Evolutionary conservation across 192 early-diverging fungal species (phyloP), one percentile per base, ranked within the genome.

Genomic region (Entomortierella beljakovae): DNA sequence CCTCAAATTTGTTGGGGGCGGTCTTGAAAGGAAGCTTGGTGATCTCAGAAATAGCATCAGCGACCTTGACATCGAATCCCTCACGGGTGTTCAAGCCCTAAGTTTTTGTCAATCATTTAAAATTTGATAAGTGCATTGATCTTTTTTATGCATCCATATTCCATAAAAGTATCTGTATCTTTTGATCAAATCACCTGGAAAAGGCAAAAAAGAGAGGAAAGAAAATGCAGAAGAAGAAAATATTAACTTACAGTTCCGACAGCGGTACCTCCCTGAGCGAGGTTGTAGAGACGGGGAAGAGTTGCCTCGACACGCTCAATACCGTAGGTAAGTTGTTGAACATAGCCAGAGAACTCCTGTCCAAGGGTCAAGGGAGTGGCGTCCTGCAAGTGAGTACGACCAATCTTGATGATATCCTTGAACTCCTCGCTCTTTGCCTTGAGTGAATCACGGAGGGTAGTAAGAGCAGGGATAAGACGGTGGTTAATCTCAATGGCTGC

Each of bases 1-100:
- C 96, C 84, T 99, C 98, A 66, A 99, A 99, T 90, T 99, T 99
- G 90, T 99, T 99, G 59, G 97, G 96, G 18, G 98, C 98, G 38
- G 97, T 94, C 69, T 88, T 84, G 89, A 99, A 99, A 43, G 92
- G 91, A 59, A 95, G 86, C 53, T 93, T 94, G 29, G 98, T 98
- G 71, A 93, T 90, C 57, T 88, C 75, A 31, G 97, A 85, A 72
- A 99, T 96, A 75, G 94, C 92, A 35, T 86, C 90, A 7, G 97
- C 96, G 63, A 99, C 91, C 81, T 92, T 91, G 55, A 87, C 89
- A 80, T 95, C 97, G 80, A 98, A 99, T 7, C 96, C 96, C 70
- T 89, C 90, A 59, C 88, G 88, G 31, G 98, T 97, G 89, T 99
- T 99, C 70, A 99, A 85, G 33, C 98, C 98, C 82, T 84, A 71